Conservation (phyloP, 139 green algal species). For the Coccomyxa sp. region DNA sequence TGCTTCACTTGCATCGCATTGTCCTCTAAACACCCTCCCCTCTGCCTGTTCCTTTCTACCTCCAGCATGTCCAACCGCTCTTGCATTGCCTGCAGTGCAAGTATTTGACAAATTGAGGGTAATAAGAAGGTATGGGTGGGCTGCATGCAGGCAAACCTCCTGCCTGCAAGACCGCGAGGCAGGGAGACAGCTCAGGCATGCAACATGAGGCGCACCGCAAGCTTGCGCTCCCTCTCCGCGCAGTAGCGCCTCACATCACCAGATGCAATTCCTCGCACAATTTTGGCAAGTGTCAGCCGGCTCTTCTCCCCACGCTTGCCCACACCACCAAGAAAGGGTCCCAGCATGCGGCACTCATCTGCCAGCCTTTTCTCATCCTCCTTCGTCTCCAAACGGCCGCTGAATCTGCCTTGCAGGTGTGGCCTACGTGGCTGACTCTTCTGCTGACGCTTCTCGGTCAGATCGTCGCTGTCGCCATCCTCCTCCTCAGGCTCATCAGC, state of each 20-base stretch:
- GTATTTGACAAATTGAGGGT: not conserved
- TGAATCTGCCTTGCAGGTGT: slow-evolving; percentile 18
- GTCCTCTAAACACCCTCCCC: no score
- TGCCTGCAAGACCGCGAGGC: no score
- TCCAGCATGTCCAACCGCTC: no score
- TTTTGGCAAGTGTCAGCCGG: slow-evolving; percentile 74
- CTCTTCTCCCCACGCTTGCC: slow-evolving; percentile 61
- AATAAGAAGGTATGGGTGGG: not conserved
- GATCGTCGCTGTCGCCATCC: not conserved
- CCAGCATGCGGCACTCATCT: slow-evolving; percentile 77
- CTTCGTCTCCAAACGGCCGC: slow-evolving; percentile 74
- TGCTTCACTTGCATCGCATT: no score
- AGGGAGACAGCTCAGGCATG: not conserved
- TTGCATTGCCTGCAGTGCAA: not conserved
- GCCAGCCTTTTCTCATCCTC: slow-evolving; percentile 71
- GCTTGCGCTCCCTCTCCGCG: slow-evolving; percentile 38
- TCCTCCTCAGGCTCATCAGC: slow-evolving; percentile 1
- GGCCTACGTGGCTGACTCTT: slow-evolving; percentile 10
- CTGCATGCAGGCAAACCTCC: no score
- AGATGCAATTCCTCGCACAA: slow-evolving; percentile 72
- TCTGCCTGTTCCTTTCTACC: no score
- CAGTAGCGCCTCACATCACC: slow-evolving; percentile 61
- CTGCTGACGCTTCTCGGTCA: not conserved
- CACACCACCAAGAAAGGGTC: slow-evolving; percentile 60
- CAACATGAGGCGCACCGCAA: slow-evolving; percentile 12